Evolutionary conservation across 192 early-diverging fungal species (phyloP).

Genomic region (Tieghemiomyces parasiticus): DNA sequence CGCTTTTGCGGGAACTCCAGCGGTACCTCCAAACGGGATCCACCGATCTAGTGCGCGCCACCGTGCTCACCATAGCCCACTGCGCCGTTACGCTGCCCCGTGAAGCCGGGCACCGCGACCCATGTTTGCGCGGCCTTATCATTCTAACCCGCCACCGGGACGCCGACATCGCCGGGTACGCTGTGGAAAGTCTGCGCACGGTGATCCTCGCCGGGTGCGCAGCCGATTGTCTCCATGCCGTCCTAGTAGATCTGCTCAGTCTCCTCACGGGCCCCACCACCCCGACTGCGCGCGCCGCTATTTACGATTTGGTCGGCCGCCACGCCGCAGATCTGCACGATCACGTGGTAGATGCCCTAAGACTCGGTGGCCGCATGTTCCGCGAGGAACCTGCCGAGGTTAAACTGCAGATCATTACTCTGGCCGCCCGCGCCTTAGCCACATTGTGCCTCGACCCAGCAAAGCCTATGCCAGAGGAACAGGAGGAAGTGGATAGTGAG

Average conservation of each 20-base stretch:
- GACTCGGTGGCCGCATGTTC: constrained; percentile 45
- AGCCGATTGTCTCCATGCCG: not conserved
- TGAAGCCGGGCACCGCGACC: too few species aligned
- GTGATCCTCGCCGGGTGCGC: not conserved
- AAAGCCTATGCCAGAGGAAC: too few species aligned
- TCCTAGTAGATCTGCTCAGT: not conserved
- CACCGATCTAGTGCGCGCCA: constrained; percentile 42
- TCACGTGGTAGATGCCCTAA: constrained; percentile 68
- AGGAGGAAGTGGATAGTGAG: too few species aligned
- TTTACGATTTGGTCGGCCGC: constrained; percentile 79
- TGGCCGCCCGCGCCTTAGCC: constrained; percentile 55
- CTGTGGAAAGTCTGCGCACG: constrained; percentile 5
- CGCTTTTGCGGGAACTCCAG: constrained; percentile 60
- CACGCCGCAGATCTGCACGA: constrained; percentile 46
- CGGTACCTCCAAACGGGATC: constrained; percentile 26
- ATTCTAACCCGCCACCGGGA: not conserved
- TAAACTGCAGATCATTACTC: constrained; percentile 70
- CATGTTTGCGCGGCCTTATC: constrained; percentile 7
- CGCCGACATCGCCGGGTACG: not conserved
- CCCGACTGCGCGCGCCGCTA: constrained; percentile 53
- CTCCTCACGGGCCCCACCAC: not conserved
- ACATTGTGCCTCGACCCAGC: constrained; percentile 21
- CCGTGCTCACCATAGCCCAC: constrained; percentile 44
- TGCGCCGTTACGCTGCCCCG: constrained; percentile 41
- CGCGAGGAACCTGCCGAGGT: constrained; percentile 39